Evolutionary conservation across 139 green algal genomes (phyloP), one percentile per base, ranked within the genome.

Genomic region (Nannochloris sp.): DNA sequence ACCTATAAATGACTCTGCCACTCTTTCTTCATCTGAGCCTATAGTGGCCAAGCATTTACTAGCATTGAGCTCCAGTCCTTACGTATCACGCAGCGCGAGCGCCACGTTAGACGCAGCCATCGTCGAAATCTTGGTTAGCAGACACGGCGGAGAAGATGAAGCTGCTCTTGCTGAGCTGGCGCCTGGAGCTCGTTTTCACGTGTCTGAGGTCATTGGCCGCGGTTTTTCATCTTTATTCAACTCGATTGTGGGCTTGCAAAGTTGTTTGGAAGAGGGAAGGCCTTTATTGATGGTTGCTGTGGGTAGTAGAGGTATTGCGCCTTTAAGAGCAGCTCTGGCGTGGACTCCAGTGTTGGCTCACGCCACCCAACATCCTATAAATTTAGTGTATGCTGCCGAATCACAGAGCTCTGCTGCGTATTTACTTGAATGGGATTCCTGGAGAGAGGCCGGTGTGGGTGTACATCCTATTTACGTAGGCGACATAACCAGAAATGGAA

Each of bases 371-470:
- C 66, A 80, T 31, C 35, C 27, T 2, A 45, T 54, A 35, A 6
- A 44, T 76, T 1, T 61, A 57, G 2, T 74, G 56, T 38, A 54
- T 76, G 63, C 73, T 1, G 19, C 15, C 15, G 59, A 71, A 15
- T 73, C 45, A 1, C 65, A 71, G 5, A 19, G 64, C 12, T 70
- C 69, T 4, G 87, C 83, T 14, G 79, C 84, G 7, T 95, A 87
- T 66, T 48, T 95, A 4, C 54, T 80, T 7, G 86, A 90, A 31
- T 95, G 86, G 86, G 87, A 92, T 60, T 44, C 38, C 3, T 91
- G 83, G 86, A 72, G 84, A 8, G 81, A 89, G n/a, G 79, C 80
- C 13, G 86, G 86, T 70, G 83, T 92, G 67, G 77, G 12, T 23
- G 54, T 62, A 19, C 48, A 36, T 12, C 48, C 48, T 12, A 9